phyloP scores from a whole-genome alignment of 768 basidiomycete genomes.

The Holtermanniella nyarrowii region DNA sequence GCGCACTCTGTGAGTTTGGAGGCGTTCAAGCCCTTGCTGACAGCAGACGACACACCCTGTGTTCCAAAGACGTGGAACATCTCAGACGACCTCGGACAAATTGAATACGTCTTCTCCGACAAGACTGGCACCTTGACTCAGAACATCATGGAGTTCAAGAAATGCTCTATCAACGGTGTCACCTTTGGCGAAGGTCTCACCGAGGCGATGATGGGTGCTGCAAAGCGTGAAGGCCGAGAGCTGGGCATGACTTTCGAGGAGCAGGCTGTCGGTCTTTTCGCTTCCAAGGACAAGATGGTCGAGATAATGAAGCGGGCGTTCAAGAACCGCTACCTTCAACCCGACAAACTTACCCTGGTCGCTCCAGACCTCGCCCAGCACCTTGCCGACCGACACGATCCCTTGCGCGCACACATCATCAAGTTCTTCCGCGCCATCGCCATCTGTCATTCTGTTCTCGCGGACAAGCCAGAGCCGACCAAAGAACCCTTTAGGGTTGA shows the following conservation, averaged over 20 bases:
- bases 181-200: slow-evolving; percentile 89
- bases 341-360: slow-evolving; percentile 73
- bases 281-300: slow-evolving; percentile 68
- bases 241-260: slow-evolving; percentile 56
- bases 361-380: slow-evolving; percentile 75
- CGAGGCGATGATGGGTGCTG: slow-evolving; percentile 87
- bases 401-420: slow-evolving; percentile 58
- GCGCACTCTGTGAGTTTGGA: slow-evolving; percentile 47
- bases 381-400: slow-evolving; percentile 51
- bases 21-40: background rate
- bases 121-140: slow-evolving; percentile 96
- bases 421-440: slow-evolving; percentile 94
- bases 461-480: slow-evolving; percentile 57
- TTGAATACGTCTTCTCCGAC: slow-evolving; percentile 89
- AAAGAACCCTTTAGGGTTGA: slow-evolving; percentile 55
- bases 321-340: slow-evolving; percentile 76
- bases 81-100: slow-evolving; percentile 95
- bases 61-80: slow-evolving; percentile 98
- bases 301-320: slow-evolving; percentile 61
- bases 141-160: slow-evolving; percentile 98
- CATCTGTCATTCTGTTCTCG: slow-evolving; percentile 78
- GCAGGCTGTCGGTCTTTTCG: slow-evolving; percentile 55
- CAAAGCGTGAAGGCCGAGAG: slow-evolving; percentile 64
- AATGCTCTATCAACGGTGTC: slow-evolving; percentile 75
- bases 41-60: slow-evolving; percentile 61